phyloP scores from a whole-genome alignment of 2,329 filamentous ascomycete genomes.

The Diaporthe batatas region DNA sequence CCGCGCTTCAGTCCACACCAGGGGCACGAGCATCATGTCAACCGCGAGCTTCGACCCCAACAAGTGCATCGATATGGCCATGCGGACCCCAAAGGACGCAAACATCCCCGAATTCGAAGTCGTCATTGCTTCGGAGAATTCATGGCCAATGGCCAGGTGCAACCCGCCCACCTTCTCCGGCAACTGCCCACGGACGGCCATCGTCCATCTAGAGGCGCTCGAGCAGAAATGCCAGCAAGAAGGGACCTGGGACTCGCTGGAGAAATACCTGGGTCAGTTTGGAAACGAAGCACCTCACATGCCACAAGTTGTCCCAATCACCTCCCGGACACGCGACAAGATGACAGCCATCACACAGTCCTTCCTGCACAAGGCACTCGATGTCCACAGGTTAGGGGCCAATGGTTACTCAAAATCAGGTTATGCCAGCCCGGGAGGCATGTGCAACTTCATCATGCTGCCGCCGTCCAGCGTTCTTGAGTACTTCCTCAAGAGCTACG shows the following conservation, averaged over 20 bases:
- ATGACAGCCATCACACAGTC: constrained; percentile 79
- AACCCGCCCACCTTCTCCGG: constrained; percentile 60
- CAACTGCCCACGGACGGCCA: constrained; percentile 62
- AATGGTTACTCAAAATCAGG: constrained; percentile 56
- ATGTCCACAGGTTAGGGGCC: constrained; percentile 71
- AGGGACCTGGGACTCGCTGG: constrained; percentile 60
- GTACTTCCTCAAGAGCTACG: constrained; percentile 75
- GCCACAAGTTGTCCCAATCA: constrained; percentile 60
- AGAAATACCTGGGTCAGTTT: constrained; percentile 56
- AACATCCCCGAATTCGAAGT: constrained; percentile 61
- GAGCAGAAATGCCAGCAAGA: constrained; percentile 64
- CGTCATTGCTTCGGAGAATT: constrained; percentile 61
- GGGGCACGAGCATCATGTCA: constrained; percentile 63
- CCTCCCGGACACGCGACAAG: constrained; percentile 70
- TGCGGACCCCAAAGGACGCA: constrained; percentile 47
- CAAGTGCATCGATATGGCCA: constrained; percentile 51
- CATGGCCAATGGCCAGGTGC: constrained; percentile 66
- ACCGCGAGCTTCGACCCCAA: constrained; percentile 53
- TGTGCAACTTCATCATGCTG: constrained; percentile 74
- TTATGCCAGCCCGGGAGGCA: constrained; percentile 58
- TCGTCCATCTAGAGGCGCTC: constrained; percentile 64
- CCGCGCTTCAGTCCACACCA: constrained; percentile 59
- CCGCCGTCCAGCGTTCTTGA: constrained; percentile 76
- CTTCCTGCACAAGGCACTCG: constrained; percentile 78
- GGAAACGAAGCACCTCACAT: constrained; percentile 53